Conservation (phyloP, 192 early-diverging fungal genomes). For the Coemansia sp. region DNA sequence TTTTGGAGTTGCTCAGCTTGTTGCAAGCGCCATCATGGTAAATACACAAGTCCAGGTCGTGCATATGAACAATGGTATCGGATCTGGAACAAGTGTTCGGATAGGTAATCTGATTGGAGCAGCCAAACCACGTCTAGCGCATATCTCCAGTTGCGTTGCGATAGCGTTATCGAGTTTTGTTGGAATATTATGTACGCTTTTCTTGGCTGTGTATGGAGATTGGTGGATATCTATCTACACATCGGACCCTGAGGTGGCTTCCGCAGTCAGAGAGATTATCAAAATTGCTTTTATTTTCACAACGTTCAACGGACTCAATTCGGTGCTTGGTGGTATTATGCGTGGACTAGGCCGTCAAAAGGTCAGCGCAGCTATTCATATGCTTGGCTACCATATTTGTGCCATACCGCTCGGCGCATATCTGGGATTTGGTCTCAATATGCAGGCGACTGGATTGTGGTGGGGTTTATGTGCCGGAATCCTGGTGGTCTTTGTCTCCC, state of each 20-base stretch:
- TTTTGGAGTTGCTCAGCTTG: slow-evolving; percentile 70
- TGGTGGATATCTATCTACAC: slow-evolving; percentile 63
- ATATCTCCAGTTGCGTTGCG: slow-evolving; percentile 54
- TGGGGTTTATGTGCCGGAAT: slow-evolving; percentile 55
- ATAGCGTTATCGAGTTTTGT: slow-evolving; percentile 57
- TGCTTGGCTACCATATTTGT: slow-evolving; percentile 52
- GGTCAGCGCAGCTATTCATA: slow-evolving; percentile 49
- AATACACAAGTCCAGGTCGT: slow-evolving; percentile 67
- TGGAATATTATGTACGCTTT: slow-evolving; percentile 55
- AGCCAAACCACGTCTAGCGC: slow-evolving; percentile 55
- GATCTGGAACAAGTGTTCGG: slow-evolving; percentile 73
- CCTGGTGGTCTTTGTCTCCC: slow-evolving; percentile 20
- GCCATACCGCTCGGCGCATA: slow-evolving; percentile 54
- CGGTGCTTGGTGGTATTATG: slow-evolving; percentile 58
- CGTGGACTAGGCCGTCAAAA: slow-evolving; percentile 58
- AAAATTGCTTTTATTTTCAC: slow-evolving; percentile 32
- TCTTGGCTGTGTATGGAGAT: slow-evolving; percentile 57
- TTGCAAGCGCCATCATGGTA: slow-evolving; percentile 74
- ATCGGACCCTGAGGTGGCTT: slow-evolving; percentile 26
- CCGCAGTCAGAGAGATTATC: slow-evolving; percentile 29
- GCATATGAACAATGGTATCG: slow-evolving; percentile 74
- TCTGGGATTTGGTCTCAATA: slow-evolving; percentile 45
- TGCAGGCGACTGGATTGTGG: slow-evolving; percentile 68
- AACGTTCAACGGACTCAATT: slow-evolving; percentile 56
- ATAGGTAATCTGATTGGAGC: slow-evolving; percentile 75